Base-by-base conservation (phyloP, 2,329 filamentous ascomycete species). In the Ceratocystis destructans region DNA sequence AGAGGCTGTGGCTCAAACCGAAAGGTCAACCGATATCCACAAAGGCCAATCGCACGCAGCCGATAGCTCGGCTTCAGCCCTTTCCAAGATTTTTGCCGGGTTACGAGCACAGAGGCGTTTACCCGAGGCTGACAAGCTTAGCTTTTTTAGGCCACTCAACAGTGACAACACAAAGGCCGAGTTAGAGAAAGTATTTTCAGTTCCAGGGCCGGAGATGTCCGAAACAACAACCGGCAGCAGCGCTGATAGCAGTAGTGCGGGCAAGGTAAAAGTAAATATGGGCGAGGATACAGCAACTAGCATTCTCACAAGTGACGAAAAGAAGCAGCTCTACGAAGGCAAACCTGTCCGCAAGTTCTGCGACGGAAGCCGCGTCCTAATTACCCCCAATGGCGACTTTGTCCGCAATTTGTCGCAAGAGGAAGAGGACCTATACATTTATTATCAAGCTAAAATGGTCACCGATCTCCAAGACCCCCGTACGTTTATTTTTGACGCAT, bases 351-450 rank as follows among this genome's bases (percentile, higher is more conserved):
- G 80, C 68, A 87, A 87, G 73, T 75, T 85, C 48, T 76, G 76
- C 62, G 75, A 76, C 62, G 85, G 84, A 66, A 80, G 82, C 73
- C 81, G 87, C 31, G 84, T 88, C 69, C 80, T 92, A 70, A 83
- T 92, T 64, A 91, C 88, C 0, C 87, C 88, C 0, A 85, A 87
- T 69, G 88, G 89, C 10, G 86, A 89, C 69, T 89, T 87, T 72
- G 79, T 93, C n/a, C 85, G 87, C 69, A 87, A 88, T 67, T 76
- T 94, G 65, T 85, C 80, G 1, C 76, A 80, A 3, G 83, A 87
- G 53, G 85, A 92, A 69, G 88, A 92, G 72, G 79, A 86, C 44
- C 81, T 82, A 3, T 92, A 88, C 70, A 77, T 93, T 10, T 79
- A 83, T 63, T 79, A 93, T 4, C 89, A 93, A 73, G 77, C 79